Base-by-base conservation (phyloP, 2,329 filamentous ascomycete genomes). In the Hypoxylon sp. region DNA sequence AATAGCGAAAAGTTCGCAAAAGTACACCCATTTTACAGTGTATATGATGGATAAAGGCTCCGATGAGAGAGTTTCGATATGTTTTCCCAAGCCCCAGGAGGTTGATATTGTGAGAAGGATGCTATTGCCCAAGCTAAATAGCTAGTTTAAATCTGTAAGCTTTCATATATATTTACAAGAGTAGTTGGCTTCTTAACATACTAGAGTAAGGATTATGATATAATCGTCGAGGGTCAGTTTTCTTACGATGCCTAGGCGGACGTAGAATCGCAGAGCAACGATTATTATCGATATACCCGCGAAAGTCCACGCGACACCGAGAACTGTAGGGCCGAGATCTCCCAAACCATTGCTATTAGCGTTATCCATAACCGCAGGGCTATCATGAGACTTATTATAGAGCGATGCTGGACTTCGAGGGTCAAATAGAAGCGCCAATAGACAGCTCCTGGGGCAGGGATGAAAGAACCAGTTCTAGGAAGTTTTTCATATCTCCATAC, bases 71-170 rank as follows among this genome's bases (percentile, higher is more conserved):
- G 19, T 32, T 28, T 23, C 19, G 13, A 60, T 48, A n/a, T 71
- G 69, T n/a, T 59, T 46, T 5, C 69, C 69, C 7, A 71, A 52
- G 11, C 69, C 69, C 67, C 63, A 71, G 19, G 34, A 38, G 14
- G 56, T 55, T 11, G 63, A 53, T 3, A 71, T 46, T 3, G 67
- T 67, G 17, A 71, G 58, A 32, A 68, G 63, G 17, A 61, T 23
- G 23, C 45, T 61, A 41, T 69, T 67, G 2, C 41, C 41, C 5
- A 69, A n/a, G 9, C 34, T 61, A 13, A 69, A 28, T 7, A 21
- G 13, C 68, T 71, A 43, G 6, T 10, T 14, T 6, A 9, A 30
- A 43, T 32, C 9, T 5, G n/a, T 60, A 3, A 51, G 46, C 23
- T 21, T 13, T 32, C 23, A 17, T 2, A 25, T 13, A 10, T 34